Percentiles rank a stretch among this genome's conserved stretches.
phyloP scores from a whole-genome alignment of 306 rosid genomes.

The Cucurbita moschata region DNA sequence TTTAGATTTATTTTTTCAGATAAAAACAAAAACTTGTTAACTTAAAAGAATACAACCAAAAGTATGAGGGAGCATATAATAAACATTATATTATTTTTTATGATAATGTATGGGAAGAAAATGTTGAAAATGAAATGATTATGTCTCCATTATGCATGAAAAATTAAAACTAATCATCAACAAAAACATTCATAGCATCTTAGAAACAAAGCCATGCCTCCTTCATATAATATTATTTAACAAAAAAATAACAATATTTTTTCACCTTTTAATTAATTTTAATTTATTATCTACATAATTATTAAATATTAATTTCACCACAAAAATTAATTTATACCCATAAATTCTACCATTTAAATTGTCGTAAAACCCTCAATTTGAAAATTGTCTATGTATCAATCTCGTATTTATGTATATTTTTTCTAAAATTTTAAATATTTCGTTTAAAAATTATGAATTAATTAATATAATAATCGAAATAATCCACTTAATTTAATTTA shows the following conservation, averaged over 20 bases:
- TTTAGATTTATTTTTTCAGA: not conserved
- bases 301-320: not conserved
- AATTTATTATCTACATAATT: not conserved
- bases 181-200: conserved; percentile 8
- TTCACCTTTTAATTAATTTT: not conserved
- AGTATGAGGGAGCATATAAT: not conserved
- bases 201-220: conserved; percentile 6
- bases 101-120: conserved; percentile 5
- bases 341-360: no score
- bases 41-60: not conserved
- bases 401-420: no score
- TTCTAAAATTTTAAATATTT: no score
- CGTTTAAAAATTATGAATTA: no score
- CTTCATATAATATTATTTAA: not conserved
- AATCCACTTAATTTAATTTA: no score
- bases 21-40: not conserved
- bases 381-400: no score
- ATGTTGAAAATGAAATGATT: conserved; percentile 7
- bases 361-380: no score
- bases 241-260: not conserved
- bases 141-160: conserved; percentile 11
- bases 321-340: no score
- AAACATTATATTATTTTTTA: not conserved
- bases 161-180: conserved; percentile 5
- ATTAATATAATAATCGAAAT: no score